Conservation (phyloP, 164 flowering plant species). For the Warburgia ugandensis region DNA sequence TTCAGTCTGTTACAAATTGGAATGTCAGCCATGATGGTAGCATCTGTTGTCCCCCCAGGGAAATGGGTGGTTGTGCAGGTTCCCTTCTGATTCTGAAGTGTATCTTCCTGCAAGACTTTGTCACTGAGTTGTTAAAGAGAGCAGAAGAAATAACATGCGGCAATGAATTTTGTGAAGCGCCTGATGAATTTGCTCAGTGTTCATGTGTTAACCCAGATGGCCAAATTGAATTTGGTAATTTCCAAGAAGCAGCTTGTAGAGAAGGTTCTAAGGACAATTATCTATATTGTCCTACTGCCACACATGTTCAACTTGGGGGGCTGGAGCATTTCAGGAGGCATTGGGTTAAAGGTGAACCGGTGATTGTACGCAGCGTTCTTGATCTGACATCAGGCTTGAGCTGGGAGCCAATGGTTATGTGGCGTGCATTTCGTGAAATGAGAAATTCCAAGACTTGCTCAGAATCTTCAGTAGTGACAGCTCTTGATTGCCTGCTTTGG, state of each 20-base stretch:
- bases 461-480: conserved; percentile 31
- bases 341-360: conserved; percentile 83
- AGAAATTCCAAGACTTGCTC: conserved; percentile 16
- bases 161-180: conserved; percentile 11
- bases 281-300: conserved; percentile 61
- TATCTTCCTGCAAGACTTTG: conserved; percentile 8
- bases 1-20: conserved; percentile 1
- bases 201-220: conserved; percentile 34
- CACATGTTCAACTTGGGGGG: conserved; percentile 36
- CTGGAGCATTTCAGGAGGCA: conserved; percentile 76
- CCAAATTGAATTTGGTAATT: conserved; percentile 9
- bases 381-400: conserved; percentile 64
- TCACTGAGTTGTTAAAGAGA: conserved; percentile 31
- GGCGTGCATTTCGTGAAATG: conserved; percentile 77
- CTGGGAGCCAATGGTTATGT: conserved; percentile 99
- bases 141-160: conserved; percentile 37
- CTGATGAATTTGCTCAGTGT: conserved; percentile 7
- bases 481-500: conserved; percentile 70
- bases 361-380: conserved; percentile 71
- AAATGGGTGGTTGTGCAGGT: conserved; percentile 10
- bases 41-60: conserved; percentile 13
- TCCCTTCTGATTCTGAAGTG: conserved; percentile 10
- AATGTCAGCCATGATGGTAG: conserved; percentile 4
- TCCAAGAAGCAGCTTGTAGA: conserved; percentile 61
- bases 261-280: conserved; percentile 47